Evolutionary conservation across 768 basidiomycete genomes (phyloP), one percentile per base, ranked within the genome.

Genomic region (Botryobasidium botryosum): DNA sequence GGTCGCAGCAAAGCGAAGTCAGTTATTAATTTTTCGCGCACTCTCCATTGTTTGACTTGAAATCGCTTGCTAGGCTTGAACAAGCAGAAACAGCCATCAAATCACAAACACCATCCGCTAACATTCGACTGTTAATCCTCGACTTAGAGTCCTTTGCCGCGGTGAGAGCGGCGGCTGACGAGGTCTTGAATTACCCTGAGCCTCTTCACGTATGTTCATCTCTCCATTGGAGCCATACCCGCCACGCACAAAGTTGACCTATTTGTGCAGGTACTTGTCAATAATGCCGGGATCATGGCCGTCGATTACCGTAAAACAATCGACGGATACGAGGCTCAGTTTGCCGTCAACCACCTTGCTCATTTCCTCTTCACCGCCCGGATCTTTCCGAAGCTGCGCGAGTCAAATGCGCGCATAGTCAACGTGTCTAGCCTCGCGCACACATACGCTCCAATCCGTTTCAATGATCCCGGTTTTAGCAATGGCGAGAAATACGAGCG

Each of bases 251-350:
- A 2, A 15, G 17, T 8, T 8, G 31, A 33, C 31, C 31, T 33
- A 12, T 17, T 33, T 39, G 13, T 24, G 12, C 37, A 39, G 37
- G 37, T 39, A 21, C 24, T 39, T 12, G 24, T 39, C 12, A 39
- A 39, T 20, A 39, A 39, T 24, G 37, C 37, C 0, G 48, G 28
- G 12, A 26, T 45, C 17, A 41, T 46, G 43, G 38, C 32, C 3
- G 1, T 23, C 7, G 3, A 31, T 17, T 33, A 33, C 17, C 10
- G 17, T 10, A 17, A 33, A 33, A 39, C 37, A 20, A 39, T 13
- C 13, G 37, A 39, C 20, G 21, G 37, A 12, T 21, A 13, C 20
- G 37, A 39, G 37, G 24, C 12, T 20, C 37, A 39, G 23, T 39
- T 39, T 39, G 21, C 13, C 12, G 23, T 24, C 12, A 21, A 39